Percentiles rank a stretch among this genome's conserved stretches.
Evolutionary conservation across 345 rosid genomes (phyloP).

Genomic region (Hibiscus tridactylites): DNA sequence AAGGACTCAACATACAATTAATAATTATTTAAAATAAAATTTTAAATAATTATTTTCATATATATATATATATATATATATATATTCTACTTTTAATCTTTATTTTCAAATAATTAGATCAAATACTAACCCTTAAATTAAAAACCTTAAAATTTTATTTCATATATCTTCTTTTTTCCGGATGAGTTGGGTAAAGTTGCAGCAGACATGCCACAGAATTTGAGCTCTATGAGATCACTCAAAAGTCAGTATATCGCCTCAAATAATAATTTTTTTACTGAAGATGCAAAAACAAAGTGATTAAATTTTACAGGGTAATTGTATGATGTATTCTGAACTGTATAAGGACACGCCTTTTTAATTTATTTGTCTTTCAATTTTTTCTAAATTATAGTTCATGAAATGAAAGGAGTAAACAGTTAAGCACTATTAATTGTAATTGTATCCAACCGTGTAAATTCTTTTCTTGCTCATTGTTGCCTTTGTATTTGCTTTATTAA

Average conservation of each 20-base stretch:
- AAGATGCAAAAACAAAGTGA: slow-evolving; percentile 77
- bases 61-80: no score
- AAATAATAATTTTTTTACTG: slow-evolving; percentile 45
- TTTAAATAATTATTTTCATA: no score
- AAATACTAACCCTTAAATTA: no score
- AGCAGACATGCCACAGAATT: slow-evolving; percentile 26
- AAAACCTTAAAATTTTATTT: no score
- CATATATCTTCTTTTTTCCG: slow-evolving; percentile 59
- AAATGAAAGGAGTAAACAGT: neutral
- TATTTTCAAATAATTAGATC: no score
- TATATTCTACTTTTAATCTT: no score
- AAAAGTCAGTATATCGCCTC: slow-evolving; percentile 36
- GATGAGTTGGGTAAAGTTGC: slow-evolving; percentile 46
- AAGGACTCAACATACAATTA: no score
- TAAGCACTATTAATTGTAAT: neutral
- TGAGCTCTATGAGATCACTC: slow-evolving; percentile 32
- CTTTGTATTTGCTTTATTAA: neutral
- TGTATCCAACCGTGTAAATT: neutral
- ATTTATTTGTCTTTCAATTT: neutral
- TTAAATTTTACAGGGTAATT: slow-evolving; percentile 11
- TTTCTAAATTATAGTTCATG: neutral
- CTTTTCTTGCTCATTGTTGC: neutral
- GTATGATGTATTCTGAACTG: neutral
- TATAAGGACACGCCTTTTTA: neutral
- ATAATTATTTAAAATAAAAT: no score